phyloP scores from a whole-genome alignment of 768 basidiomycete species.

The Podaxis mareebaensis region DNA sequence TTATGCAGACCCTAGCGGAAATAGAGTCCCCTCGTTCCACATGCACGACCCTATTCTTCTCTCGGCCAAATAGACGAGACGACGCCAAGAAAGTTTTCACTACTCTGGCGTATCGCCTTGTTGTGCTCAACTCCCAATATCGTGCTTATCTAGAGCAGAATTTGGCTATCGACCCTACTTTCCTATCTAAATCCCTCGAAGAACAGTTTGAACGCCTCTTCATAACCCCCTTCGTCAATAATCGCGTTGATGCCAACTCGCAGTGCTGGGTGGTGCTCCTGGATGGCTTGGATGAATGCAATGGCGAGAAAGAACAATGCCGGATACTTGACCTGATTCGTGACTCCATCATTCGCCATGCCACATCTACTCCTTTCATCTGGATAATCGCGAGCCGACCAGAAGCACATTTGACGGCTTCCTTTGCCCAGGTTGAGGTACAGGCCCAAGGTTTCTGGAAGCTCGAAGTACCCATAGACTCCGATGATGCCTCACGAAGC shows the following conservation, averaged over 20 bases:
- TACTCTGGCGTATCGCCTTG: background rate
- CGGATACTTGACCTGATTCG: background rate
- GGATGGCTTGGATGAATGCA: slow-evolving; percentile 5
- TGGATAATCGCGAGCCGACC: slow-evolving; percentile 7
- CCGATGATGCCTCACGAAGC: background rate
- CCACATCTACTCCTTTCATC: background rate
- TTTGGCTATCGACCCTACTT: background rate
- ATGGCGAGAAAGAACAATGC: background rate
- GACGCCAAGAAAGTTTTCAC: background rate
- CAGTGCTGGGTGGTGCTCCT: background rate
- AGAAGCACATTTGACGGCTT: background rate
- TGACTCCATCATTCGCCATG: background rate
- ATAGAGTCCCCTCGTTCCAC: background rate
- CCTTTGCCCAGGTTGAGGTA: background rate
- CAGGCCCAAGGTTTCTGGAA: background rate
- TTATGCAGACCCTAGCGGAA: slow-evolving; percentile 6
- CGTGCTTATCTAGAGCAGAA: background rate
- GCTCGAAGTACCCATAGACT: background rate
- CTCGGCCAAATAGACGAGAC: background rate
- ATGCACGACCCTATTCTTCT: background rate
- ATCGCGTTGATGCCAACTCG: background rate
- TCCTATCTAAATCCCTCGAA: no score
- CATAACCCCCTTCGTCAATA: background rate
- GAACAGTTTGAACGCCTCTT: background rate
- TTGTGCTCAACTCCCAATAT: background rate